A percentile compares a stretch with the other conserved stretches of the same genome.
These are phyloP conservation scores for Zygosaccharomyces bisporus DNA, from an alignment of 805 yeast species.

Conservation along the genomic window DNA sequence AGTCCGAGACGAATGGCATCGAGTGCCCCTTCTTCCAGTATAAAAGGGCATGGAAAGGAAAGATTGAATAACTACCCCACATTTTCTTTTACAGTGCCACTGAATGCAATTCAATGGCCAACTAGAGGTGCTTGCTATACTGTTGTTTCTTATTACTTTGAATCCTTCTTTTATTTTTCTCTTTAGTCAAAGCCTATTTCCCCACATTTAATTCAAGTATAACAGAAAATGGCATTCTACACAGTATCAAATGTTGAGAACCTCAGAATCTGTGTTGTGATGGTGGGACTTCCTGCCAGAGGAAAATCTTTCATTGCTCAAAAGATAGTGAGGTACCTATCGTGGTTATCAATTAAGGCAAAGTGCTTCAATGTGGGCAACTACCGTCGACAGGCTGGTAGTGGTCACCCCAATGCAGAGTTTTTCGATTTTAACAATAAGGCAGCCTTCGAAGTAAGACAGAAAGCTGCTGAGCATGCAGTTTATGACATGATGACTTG, in stretches of 20 bases:
- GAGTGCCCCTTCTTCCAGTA: slow-evolving; percentile 1
- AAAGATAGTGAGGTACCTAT: slow-evolving; percentile 84
- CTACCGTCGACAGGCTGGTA: slow-evolving; percentile 64
- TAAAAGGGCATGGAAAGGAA: background rate
- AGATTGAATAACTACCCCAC: background rate
- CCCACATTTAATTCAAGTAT: background rate
- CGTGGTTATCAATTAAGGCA: slow-evolving; percentile 87
- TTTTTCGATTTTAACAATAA: slow-evolving; percentile 68
- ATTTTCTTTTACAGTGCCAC: background rate
- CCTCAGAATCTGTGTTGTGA: slow-evolving; percentile 76
- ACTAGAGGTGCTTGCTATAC: background rate
- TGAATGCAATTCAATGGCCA: background rate
- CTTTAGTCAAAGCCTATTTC: background rate
- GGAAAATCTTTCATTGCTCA: slow-evolving; percentile 95
- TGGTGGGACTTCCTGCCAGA: slow-evolving; percentile 86
- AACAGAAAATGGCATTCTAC: slow-evolving; percentile 27
- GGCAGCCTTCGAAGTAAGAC: slow-evolving; percentile 60
- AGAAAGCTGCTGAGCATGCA: slow-evolving; percentile 68
- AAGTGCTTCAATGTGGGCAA: slow-evolving; percentile 86
- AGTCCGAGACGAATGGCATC: slow-evolving; percentile 5
- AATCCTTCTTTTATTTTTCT: background rate
- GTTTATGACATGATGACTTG: slow-evolving; percentile 78
- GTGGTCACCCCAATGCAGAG: slow-evolving; percentile 55
- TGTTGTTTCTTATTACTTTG: background rate
- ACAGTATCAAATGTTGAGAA: slow-evolving; percentile 46